Conservation (phyloP, 163 green algal genomes). For the Scenedesmus sp. region DNA sequence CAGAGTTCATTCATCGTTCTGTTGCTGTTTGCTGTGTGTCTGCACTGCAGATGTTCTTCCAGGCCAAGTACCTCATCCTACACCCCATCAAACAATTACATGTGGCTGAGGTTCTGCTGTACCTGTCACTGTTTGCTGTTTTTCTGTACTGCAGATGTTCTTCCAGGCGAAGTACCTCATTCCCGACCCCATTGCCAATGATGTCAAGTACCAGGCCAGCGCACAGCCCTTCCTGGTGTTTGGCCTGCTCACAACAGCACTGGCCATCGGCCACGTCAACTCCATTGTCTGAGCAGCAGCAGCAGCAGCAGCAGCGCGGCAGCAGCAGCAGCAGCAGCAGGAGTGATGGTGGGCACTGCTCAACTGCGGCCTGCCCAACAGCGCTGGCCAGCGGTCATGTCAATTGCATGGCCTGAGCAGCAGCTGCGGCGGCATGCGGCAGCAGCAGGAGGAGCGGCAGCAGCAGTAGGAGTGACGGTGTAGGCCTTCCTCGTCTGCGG, state of each 20-base stretch:
- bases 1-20: too few relatives aligned
- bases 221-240: constrained; percentile 99
- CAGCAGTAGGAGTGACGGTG: background rate
- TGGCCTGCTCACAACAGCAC: constrained; percentile 93
- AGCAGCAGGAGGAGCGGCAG: background rate
- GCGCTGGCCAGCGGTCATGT: constrained; percentile 88
- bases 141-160: constrained; percentile 77
- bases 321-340: background rate
- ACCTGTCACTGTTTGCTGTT: background rate
- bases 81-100: constrained; percentile 86
- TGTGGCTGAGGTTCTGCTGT: background rate
- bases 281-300: constrained; percentile 8
- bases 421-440: background rate
- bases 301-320: background rate
- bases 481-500: too few relatives aligned
- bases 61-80: constrained; percentile 96
- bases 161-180: constrained; percentile 97
- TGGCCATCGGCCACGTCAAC: constrained; percentile 86
- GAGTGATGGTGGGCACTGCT: background rate
- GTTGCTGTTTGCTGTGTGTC: background rate
- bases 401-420: constrained; percentile 47
- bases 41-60: constrained; percentile 86
- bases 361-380: constrained; percentile 88
- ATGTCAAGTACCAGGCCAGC: constrained; percentile 98
- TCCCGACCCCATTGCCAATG: constrained; percentile 96